A percentile compares a stretch with the other conserved stretches of the same genome.
Evolutionary conservation across 1,139 yeast species (phyloP).

Genomic region (Geotrichum aggregatum): DNA sequence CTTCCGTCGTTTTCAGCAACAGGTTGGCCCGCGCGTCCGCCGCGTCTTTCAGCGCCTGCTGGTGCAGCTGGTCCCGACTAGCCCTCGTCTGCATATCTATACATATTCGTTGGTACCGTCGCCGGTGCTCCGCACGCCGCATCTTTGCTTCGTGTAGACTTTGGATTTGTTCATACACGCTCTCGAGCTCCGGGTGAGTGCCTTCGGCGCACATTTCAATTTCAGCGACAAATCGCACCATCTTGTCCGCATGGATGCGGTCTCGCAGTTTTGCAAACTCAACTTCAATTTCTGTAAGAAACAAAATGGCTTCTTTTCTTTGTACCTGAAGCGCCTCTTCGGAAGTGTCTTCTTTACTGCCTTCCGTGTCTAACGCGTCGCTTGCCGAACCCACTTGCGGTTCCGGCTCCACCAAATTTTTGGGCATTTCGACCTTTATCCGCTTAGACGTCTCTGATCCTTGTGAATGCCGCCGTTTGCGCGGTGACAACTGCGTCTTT

Average conservation of each 20-base stretch:
- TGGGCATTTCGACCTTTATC: slow-evolving; percentile 9
- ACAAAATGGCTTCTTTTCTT: slow-evolving; percentile 59
- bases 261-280: slow-evolving; percentile 85
- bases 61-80: slow-evolving; percentile 74
- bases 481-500: slow-evolving; percentile 11
- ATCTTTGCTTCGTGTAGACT: slow-evolving; percentile 66
- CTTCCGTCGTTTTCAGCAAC: slow-evolving; percentile 70
- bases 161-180: slow-evolving; percentile 65
- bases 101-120: slow-evolving; percentile 69
- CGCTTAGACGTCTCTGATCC: slow-evolving; percentile 10
- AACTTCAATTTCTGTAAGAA: slow-evolving; percentile 71
- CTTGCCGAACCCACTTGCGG: slow-evolving; percentile 19
- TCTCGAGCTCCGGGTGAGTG: slow-evolving; percentile 77
- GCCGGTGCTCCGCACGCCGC: slow-evolving; percentile 60
- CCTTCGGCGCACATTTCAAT: slow-evolving; percentile 83
- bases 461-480: slow-evolving; percentile 19
- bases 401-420: slow-evolving; percentile 23
- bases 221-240: slow-evolving; percentile 72
- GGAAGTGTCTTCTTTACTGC: slow-evolving; percentile 22
- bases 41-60: slow-evolving; percentile 66
- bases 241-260: slow-evolving; percentile 50
- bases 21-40: slow-evolving; percentile 65
- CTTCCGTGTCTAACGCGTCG: slow-evolving; percentile 29
- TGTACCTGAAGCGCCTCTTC: slow-evolving; percentile 48
- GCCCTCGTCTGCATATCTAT: slow-evolving; percentile 80